Percentiles rank a stretch among this genome's conserved stretches.
Evolutionary conservation across 2,329 filamentous ascomycete genomes (phyloP).

Genomic region (Colletotrichum magnum): DNA sequence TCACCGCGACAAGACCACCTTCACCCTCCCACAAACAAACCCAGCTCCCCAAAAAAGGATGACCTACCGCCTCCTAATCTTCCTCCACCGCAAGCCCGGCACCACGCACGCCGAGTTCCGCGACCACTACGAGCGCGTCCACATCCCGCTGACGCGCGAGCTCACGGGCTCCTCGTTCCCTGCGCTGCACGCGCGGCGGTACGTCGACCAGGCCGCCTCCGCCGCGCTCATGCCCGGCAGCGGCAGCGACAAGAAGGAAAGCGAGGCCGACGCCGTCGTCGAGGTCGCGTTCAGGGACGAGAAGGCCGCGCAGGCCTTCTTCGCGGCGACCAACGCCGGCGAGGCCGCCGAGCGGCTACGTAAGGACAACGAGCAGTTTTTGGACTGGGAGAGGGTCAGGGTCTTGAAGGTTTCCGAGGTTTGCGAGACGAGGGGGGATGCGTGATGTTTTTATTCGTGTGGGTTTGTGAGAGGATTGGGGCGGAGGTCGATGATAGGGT

Average conservation of each 20-base stretch:
- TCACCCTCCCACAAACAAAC: neutral
- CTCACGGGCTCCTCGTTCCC: constrained; percentile 44
- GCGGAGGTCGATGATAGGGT: neutral
- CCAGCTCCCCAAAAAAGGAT: neutral
- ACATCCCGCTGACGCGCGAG: constrained; percentile 44
- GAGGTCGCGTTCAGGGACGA: constrained; percentile 42
- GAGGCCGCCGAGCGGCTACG: constrained; percentile 14
- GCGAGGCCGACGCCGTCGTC: constrained; percentile 43
- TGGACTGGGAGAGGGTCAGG: constrained; percentile 22
- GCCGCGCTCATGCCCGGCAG: constrained; percentile 37
- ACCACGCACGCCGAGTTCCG: constrained; percentile 44
- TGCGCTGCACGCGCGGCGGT: constrained; percentile 42
- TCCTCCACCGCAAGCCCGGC: constrained; percentile 41
- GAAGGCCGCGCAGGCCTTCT: constrained; percentile 31
- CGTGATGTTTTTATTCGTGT: neutral
- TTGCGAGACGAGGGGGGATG: constrained; percentile 15
- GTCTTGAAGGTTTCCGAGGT: constrained; percentile 22
- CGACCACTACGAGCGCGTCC: constrained; percentile 45
- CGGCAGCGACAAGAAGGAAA: constrained; percentile 40
- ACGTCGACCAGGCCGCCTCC: constrained; percentile 38
- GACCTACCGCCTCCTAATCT: constrained; percentile 39
- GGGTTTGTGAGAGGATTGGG: neutral
- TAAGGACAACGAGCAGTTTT: constrained; percentile 21
- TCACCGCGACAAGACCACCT: neutral
- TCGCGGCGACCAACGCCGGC: constrained; percentile 5